Percentiles rank a stretch among this genome's conserved stretches.
phyloP scores from a whole-genome alignment of 1,139 yeast genomes.

The Hemisphaericaspora lyxosophila region DNA sequence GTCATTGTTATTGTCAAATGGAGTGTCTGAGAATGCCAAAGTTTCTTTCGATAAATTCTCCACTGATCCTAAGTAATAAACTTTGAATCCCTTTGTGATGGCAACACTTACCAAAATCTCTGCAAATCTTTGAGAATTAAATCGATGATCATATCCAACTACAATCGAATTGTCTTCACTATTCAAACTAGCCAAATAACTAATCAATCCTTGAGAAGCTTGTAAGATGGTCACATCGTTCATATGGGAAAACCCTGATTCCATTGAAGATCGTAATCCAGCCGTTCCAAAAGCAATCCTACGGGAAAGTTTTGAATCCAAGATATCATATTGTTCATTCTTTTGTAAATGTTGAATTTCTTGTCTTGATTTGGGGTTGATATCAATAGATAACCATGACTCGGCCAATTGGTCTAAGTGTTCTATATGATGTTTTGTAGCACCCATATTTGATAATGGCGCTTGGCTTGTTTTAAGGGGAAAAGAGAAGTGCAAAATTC shows the following conservation, averaged over 20 bases:
- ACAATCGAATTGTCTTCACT: constrained; percentile 48
- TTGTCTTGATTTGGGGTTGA: constrained; percentile 51
- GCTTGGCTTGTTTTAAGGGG: neutral
- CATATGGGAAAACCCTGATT: constrained; percentile 87
- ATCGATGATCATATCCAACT: constrained; percentile 90
- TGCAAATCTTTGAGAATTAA: constrained; percentile 77
- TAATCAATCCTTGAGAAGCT: constrained; percentile 88
- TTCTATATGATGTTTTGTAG: constrained; percentile 9
- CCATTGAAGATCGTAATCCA: constrained; percentile 84
- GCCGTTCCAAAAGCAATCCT: constrained; percentile 92
- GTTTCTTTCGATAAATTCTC: constrained; percentile 32
- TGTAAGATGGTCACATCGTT: constrained; percentile 87
- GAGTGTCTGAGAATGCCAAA: constrained; percentile 13
- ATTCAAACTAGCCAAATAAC: constrained; percentile 40
- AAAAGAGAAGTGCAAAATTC: neutral
- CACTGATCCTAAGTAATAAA: constrained; percentile 56
- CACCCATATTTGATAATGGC: constrained; percentile 6
- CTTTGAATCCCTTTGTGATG: constrained; percentile 63
- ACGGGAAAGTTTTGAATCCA: constrained; percentile 50
- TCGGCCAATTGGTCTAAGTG: constrained; percentile 37
- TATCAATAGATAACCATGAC: constrained; percentile 51
- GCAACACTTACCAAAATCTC: constrained; percentile 77
- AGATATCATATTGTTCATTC: constrained; percentile 37
- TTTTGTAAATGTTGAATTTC: constrained; percentile 55
- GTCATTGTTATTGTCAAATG: constrained; percentile 4